Conservation (phyloP, 225 moss, liverwort and hornwort species). For the Physcomitrellopsis africana region DNA sequence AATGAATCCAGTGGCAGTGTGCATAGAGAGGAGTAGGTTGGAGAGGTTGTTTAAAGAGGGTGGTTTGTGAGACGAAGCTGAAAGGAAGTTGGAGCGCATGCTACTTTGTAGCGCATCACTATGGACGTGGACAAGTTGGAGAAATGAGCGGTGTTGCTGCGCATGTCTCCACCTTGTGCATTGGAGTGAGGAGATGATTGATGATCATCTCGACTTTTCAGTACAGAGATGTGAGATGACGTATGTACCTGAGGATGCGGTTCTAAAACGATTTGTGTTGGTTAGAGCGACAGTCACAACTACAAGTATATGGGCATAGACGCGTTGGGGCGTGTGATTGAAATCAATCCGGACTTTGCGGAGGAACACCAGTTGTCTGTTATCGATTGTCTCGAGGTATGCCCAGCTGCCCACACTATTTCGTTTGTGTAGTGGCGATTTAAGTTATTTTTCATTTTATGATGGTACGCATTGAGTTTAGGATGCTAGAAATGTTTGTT, state of each 20-base stretch:
- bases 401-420: neutral
- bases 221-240: neutral
- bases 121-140: neutral
- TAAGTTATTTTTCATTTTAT: too few species aligned
- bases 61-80: neutral
- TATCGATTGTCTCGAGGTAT: conserved; percentile 96
- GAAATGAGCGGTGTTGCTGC: neutral
- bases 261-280: conserved; percentile 2
- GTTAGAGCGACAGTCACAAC: conserved; percentile 89
- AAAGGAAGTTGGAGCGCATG: too few species aligned
- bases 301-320: conserved; percentile 99
- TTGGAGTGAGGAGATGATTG: neutral
- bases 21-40: neutral
- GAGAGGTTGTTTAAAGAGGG: neutral
- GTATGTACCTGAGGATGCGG: neutral
- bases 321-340: conserved; percentile 88
- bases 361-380: conserved; percentile 97
- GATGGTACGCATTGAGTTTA: too few species aligned
- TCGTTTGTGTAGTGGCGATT: neutral
- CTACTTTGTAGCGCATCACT: neutral
- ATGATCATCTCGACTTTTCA: neutral
- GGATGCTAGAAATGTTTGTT: too few species aligned
- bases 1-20: neutral
- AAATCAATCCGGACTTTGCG: conserved; percentile 91
- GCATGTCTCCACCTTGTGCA: neutral